Base-by-base conservation (phyloP, 2,329 filamentous ascomycete genomes). In the Dendrostoma leiphaemia region DNA sequence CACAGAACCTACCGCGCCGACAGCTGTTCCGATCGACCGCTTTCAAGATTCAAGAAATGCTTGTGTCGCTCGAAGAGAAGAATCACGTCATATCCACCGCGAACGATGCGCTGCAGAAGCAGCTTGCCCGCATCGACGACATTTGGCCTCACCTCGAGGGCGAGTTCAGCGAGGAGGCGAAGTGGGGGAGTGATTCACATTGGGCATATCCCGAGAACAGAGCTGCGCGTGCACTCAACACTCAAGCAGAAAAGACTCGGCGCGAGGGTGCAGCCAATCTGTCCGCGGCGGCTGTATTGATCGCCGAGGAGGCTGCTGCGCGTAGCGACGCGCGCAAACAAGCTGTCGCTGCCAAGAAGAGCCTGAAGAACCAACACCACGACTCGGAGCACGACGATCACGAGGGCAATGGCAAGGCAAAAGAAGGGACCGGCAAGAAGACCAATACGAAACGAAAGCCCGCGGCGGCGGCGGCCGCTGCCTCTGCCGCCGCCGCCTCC, bases 201-300 rank as follows among this genome's bases (percentile, higher is more conserved):
- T 99, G 94, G 94, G 94, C 93, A 46, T 97, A 97, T 69, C 89
- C 90, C 19, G 89, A 93, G 63, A 91, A 90, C 65, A 88, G 93
- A 60, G 81, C 84, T 31, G 75, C 75, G 31, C 81, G 80, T 63
- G 75, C 80, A n/a, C 76, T 78, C 34, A 74, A 77, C 15, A 84
- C 82, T 23, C 80, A 85, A 41, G 84, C 85, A 29, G 90, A 95
- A 67, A 81, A 88, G 24, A 86, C 88, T 45, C 82, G 91, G 57
- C 84, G 90, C 60, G 91, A 96, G 66, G 89, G 88, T 21, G 89
- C 88, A 10, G 82, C 88, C 21, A 85, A 84, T 35, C 89, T 91
- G 61, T 90, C 90, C 21, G 89, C 89, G 2, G 88, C 88, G 12
- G 86, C 86, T 54, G 85, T 88, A 59, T 80, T 89, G 41, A 81